These are phyloP conservation scores for Pseudonitzschia delicatissima DNA, from an alignment of 108 stramenopile species.

Conservation along the genomic window DNA sequence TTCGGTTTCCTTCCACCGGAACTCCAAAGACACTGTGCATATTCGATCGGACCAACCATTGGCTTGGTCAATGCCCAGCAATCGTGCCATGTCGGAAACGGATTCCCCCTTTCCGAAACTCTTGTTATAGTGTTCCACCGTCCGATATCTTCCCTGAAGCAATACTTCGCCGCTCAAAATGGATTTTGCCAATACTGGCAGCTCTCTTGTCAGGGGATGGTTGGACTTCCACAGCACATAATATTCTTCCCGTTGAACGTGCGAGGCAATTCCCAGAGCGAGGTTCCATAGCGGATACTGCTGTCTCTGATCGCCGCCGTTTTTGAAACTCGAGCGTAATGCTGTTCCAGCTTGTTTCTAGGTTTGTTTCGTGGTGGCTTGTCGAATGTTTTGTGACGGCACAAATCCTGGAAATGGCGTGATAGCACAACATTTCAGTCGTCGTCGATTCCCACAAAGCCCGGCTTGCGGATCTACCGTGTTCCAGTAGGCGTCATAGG, in stretches of 20 bases:
- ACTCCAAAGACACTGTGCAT: conserved; percentile 10
- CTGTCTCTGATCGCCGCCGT: neutral
- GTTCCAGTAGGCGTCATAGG: conserved; percentile 40
- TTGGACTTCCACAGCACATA: neutral
- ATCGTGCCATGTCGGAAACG: conserved; percentile 20
- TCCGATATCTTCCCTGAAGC: conserved; percentile 25
- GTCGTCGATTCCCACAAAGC: neutral
- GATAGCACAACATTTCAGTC: conserved; percentile 44
- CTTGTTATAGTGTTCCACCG: conserved; percentile 40
- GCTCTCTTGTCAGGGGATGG: neutral
- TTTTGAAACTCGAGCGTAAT: conserved; percentile 19
- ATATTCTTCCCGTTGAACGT: conserved; percentile 24
- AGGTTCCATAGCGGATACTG: conserved; percentile 13
- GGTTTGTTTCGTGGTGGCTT: neutral
- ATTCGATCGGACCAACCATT: conserved; percentile 13
- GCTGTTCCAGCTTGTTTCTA: conserved; percentile 14
- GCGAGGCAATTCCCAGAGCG: conserved; percentile 9
- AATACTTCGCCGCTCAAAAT: conserved; percentile 22
- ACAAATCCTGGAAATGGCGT: conserved; percentile 8
- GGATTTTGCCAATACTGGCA: conserved; percentile 32
- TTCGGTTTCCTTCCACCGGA: conserved; percentile 6
- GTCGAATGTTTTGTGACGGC: neutral
- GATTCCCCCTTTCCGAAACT: conserved; percentile 35
- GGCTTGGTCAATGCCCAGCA: conserved; percentile 12
- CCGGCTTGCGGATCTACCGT: neutral